Evolutionary conservation across 345 rosid species (phyloP).

Genomic region (Xanthoceras sorbifolium): DNA sequence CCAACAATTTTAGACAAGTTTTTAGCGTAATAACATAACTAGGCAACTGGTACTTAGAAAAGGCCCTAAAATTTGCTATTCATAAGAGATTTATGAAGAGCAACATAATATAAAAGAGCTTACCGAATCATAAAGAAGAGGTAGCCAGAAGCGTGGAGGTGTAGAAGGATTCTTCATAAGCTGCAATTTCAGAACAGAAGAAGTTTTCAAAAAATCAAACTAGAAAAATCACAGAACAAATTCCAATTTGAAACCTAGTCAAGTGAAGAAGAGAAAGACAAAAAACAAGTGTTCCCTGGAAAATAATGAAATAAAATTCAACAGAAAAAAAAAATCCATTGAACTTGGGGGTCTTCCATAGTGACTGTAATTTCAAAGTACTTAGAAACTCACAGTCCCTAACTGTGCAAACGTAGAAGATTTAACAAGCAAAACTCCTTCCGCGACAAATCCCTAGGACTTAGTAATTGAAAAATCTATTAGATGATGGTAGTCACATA

Average conservation of each 20-base stretch:
- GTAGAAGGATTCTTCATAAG: conserved; percentile 90
- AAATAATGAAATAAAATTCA: not conserved
- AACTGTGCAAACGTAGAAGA: not conserved
- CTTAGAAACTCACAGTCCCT: not conserved
- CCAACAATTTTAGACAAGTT: not conserved
- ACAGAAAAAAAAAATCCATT: not conserved
- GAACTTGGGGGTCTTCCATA: not conserved
- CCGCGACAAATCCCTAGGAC: conserved; percentile 1
- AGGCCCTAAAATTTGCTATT: conserved; percentile 4
- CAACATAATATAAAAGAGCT: conserved; percentile 21
- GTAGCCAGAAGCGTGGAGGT: conserved; percentile 91
- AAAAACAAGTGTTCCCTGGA: not conserved
- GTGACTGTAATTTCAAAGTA: not conserved
- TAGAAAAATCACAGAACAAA: not conserved
- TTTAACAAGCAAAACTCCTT: not conserved
- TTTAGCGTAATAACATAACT: too few relatives aligned
- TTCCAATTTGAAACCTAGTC: not conserved
- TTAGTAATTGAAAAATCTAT: not conserved
- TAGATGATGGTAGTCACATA: conserved; percentile 7
- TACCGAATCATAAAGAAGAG: conserved; percentile 86
- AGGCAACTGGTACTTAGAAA: not conserved
- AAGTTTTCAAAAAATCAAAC: not conserved
- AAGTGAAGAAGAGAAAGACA: not conserved
- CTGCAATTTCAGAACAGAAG: conserved; percentile 45
- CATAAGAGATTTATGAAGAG: not conserved